Conservation (phyloP, 2,329 filamentous ascomycete genomes). For the Hypoxylon sp. region DNA sequence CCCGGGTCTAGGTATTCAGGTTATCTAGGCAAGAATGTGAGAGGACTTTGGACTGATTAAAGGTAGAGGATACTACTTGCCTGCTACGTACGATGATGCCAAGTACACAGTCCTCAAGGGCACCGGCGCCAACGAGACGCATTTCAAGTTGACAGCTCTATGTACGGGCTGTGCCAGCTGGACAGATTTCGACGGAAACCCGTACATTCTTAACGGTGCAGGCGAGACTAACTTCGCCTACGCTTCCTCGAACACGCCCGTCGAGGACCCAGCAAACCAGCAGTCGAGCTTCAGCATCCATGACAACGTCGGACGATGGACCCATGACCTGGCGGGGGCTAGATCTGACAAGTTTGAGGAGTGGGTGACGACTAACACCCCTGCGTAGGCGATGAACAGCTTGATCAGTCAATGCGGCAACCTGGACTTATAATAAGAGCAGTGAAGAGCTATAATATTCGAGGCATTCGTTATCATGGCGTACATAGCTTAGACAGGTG, state of each 20-base stretch:
- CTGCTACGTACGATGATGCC: conserved; percentile 51
- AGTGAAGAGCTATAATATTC: conserved; percentile 41
- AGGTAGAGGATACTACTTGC: conserved; percentile 55
- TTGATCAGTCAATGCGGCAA: conserved; percentile 17
- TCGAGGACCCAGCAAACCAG: conserved; percentile 55
- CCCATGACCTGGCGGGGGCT: conserved; percentile 54
- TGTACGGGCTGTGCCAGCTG: conserved; percentile 59
- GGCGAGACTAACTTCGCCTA: conserved; percentile 58
- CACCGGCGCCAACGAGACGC: conserved; percentile 53
- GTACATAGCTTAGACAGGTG: conserved; percentile 26
- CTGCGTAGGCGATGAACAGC: conserved; percentile 35
- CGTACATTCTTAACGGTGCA: conserved; percentile 55
- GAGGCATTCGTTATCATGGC: conserved; percentile 35
- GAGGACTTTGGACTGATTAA: conserved; percentile 8
- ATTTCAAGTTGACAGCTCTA: conserved; percentile 54
- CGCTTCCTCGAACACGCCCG: conserved; percentile 55
- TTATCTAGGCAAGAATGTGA: too few relatives aligned
- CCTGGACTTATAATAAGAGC: conserved; percentile 38
- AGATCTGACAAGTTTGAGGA: conserved; percentile 53
- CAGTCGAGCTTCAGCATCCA: conserved; percentile 59
- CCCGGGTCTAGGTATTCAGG: conserved; percentile 15
- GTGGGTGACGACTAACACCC: conserved; percentile 50
- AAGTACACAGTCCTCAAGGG: conserved; percentile 55
- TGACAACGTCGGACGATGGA: conserved; percentile 58
- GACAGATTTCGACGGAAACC: conserved; percentile 57